Conservation (phyloP, 768 basidiomycete species). For the Calocybe cyanea region DNA sequence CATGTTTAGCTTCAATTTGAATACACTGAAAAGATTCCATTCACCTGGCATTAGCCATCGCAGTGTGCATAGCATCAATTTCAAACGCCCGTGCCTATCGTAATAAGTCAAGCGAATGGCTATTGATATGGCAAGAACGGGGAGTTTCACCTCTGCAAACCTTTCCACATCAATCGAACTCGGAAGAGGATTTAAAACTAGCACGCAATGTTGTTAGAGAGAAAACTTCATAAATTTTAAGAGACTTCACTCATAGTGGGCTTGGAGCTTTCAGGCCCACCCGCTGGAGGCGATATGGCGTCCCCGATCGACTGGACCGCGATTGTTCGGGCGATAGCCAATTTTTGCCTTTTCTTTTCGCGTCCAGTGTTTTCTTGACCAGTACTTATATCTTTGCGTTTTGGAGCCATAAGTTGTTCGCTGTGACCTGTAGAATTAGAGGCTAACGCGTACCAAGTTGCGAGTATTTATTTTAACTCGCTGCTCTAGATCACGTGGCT, state of each 20-base stretch:
- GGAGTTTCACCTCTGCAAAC: constrained; percentile 75
- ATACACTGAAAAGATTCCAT: constrained; percentile 5
- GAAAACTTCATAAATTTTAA: neutral
- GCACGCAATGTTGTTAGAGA: neutral
- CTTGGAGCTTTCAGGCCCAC: constrained; percentile 37
- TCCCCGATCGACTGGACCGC: constrained; percentile 45
- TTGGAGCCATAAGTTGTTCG: constrained; percentile 25
- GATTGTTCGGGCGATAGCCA: constrained; percentile 62
- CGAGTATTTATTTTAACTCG: too few species aligned
- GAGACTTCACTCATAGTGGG: constrained; percentile 29
- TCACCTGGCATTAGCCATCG: constrained; percentile 79
- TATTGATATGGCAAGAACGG: neutral
- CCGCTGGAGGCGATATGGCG: constrained; percentile 24
- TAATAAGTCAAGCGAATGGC: constrained; percentile 6
- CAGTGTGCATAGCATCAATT: constrained; percentile 83
- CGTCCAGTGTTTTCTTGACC: constrained; percentile 35
- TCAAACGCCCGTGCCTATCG: constrained; percentile 83
- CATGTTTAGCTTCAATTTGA: neutral
- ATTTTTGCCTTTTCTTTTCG: constrained; percentile 69
- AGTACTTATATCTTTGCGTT: constrained; percentile 32
- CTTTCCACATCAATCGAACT: constrained; percentile 80
- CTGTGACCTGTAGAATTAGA: too few species aligned
- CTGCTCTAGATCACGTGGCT: constrained; percentile 11
- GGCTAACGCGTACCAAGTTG: too few species aligned
- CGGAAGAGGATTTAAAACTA: constrained; percentile 63